Conservation (phyloP, 352 stramenopile species). For the Phytophthora hibernalis region DNA sequence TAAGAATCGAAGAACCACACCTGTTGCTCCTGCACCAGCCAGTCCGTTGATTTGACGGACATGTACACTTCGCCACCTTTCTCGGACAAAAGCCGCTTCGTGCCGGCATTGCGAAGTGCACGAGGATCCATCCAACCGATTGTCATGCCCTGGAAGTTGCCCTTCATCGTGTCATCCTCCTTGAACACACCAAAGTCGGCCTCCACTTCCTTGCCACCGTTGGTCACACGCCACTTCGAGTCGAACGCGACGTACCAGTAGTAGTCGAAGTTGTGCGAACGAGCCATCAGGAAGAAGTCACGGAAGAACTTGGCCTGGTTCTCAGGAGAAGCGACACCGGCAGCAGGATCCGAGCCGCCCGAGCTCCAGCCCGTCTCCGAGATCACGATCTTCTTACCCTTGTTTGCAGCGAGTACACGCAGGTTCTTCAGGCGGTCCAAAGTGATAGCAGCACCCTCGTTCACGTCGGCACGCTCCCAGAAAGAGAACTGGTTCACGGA, state of each 20-base stretch:
- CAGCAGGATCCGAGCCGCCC: slow-evolving; percentile 32
- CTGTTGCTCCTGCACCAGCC: slow-evolving; percentile 61
- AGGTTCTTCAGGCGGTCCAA: slow-evolving; percentile 67
- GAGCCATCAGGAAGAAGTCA: slow-evolving; percentile 71
- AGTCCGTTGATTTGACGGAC: slow-evolving; percentile 47
- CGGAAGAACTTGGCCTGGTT: slow-evolving; percentile 75
- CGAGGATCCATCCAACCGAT: slow-evolving; percentile 40
- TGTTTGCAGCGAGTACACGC: slow-evolving; percentile 45
- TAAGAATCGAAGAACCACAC: slow-evolving; percentile 69
- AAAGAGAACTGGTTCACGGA: slow-evolving; percentile 86
- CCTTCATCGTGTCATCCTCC: slow-evolving; percentile 61
- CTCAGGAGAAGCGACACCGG: slow-evolving; percentile 48
- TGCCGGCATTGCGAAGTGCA: slow-evolving; percentile 42
- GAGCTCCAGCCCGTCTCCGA: slow-evolving; percentile 79
- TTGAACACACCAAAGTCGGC: slow-evolving; percentile 71
- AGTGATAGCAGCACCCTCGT: slow-evolving; percentile 51
- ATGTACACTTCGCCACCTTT: slow-evolving; percentile 49
- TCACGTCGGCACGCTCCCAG: slow-evolving; percentile 64
- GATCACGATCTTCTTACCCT: slow-evolving; percentile 70
- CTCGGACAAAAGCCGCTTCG: slow-evolving; percentile 45
- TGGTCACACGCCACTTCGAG: slow-evolving; percentile 58
- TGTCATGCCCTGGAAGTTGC: slow-evolving; percentile 55
- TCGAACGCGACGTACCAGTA: slow-evolving; percentile 84
- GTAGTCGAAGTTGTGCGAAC: slow-evolving; percentile 58
- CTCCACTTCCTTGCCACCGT: slow-evolving; percentile 62